A percentile compares a stretch with the other conserved stretches of the same genome.
Evolutionary conservation across 495 filamentous ascomycete species (phyloP).

Genomic region (Glutinoglossum americanum): DNA sequence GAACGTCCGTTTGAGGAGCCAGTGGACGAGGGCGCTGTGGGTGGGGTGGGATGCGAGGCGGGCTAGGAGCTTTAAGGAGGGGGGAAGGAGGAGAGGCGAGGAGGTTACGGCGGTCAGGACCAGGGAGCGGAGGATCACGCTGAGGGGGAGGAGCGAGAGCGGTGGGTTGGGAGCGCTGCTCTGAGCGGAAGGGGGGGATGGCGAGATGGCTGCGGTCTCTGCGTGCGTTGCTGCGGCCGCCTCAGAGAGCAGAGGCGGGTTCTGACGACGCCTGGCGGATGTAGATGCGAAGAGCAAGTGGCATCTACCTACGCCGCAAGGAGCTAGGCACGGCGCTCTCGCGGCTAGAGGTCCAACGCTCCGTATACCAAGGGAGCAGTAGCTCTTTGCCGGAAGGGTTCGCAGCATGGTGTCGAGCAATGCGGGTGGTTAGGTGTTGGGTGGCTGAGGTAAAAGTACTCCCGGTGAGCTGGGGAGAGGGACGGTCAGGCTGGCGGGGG

Average conservation of each 20-base stretch:
- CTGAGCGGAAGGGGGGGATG: neutral
- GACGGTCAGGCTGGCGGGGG: neutral
- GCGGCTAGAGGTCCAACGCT: neutral
- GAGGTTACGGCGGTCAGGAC: neutral
- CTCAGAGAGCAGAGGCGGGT: neutral
- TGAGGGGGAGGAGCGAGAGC: neutral
- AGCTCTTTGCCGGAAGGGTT: neutral
- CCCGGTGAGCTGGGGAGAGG: too few species aligned
- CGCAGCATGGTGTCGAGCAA: neutral
- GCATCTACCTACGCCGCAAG: neutral
- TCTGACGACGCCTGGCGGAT: neutral
- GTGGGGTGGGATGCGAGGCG: neutral
- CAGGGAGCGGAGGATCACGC: neutral
- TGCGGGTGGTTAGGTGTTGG: too few species aligned
- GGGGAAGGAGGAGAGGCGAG: neutral
- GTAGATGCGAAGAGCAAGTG: neutral
- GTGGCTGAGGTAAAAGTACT: too few species aligned
- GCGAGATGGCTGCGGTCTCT: neutral
- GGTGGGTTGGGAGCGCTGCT: neutral
- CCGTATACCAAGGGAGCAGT: neutral
- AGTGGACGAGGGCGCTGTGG: slow-evolving; percentile 14
- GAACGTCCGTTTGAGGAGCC: slow-evolving; percentile 51
- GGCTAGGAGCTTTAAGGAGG: neutral
- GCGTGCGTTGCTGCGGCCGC: neutral
- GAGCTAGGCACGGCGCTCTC: neutral